These are phyloP conservation scores for Phytophthora europaea DNA, from an alignment of 352 stramenopile genomes.

Conservation along the genomic window DNA sequence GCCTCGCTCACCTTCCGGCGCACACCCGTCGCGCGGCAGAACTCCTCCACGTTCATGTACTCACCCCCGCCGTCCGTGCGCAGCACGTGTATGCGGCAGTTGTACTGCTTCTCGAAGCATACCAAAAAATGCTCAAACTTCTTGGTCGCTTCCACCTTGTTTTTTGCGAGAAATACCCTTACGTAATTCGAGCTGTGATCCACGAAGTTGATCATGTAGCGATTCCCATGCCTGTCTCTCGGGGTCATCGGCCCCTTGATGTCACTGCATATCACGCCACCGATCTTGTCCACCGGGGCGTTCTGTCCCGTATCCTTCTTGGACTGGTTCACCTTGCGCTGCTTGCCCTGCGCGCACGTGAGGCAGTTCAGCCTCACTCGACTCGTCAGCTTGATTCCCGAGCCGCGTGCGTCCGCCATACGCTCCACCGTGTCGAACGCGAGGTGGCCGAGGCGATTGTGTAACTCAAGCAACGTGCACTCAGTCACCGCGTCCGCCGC, in stretches of 20 bases:
- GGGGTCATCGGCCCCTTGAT: constrained; percentile 10
- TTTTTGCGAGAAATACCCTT: neutral
- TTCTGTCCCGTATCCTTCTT: constrained; percentile 1
- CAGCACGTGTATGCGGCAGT: no score
- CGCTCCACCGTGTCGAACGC: constrained; percentile 5
- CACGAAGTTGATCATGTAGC: constrained; percentile 19
- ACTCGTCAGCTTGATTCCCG: neutral
- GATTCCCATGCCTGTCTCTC: neutral
- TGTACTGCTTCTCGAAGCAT: no score
- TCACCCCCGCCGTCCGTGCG: neutral
- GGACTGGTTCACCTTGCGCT: neutral
- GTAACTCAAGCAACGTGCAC: constrained; percentile 11
- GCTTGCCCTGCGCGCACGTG: constrained; percentile 14
- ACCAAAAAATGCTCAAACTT: neutral
- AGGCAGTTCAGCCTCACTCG: neutral
- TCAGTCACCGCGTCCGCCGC: neutral
- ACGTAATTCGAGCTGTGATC: constrained; percentile 2
- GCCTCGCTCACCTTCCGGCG: neutral
- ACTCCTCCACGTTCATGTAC: neutral
- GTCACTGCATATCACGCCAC: constrained; percentile 22
- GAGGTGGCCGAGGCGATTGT: constrained; percentile 2
- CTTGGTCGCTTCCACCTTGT: neutral
- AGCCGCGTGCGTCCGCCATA: neutral
- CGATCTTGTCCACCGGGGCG: constrained; percentile 5
- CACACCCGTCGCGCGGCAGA: neutral